phyloP scores from a whole-genome alignment of 2,329 filamentous ascomycete genomes.

The Byssochlamys sp. region DNA sequence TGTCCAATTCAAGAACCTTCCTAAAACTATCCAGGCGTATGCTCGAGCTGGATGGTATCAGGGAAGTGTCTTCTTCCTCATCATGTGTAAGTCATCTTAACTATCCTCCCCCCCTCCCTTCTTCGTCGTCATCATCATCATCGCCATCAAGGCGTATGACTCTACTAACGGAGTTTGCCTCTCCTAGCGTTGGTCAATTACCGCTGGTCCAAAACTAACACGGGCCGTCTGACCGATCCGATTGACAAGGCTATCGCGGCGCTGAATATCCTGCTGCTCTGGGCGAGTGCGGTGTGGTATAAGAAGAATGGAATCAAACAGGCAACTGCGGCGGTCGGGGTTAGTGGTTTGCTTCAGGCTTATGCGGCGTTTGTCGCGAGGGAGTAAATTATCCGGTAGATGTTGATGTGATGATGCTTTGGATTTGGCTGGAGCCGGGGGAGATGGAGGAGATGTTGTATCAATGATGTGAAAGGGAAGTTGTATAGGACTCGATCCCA shows the following conservation, averaged over 20 bases:
- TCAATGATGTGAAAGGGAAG: neutral
- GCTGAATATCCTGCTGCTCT: constrained; percentile 17
- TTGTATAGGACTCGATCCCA: neutral
- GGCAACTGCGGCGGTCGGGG: constrained; percentile 3
- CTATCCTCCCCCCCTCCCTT: neutral
- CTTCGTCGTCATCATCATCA: no score
- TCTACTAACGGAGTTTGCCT: no score
- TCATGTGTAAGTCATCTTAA: constrained; percentile 10
- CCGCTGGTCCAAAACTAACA: constrained; percentile 15
- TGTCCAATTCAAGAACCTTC: constrained; percentile 14
- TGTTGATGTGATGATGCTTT: neutral
- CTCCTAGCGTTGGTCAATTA: constrained; percentile 17
- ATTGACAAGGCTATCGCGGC: constrained; percentile 20
- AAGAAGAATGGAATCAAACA: constrained; percentile 16
- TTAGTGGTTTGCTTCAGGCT: neutral
- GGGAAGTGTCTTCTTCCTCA: constrained; percentile 18
- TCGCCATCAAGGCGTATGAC: neutral
- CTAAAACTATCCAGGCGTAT: constrained; percentile 4
- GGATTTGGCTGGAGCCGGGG: neutral
- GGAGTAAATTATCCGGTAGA: neutral
- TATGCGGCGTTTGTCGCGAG: constrained; percentile 1
- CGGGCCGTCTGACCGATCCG: constrained; percentile 15
- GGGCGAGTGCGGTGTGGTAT: constrained; percentile 23
- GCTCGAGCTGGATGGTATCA: constrained; percentile 20
- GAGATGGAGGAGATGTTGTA: neutral